Base-by-base conservation (phyloP, 331 rosid species). In the Quercus phellos region DNA sequence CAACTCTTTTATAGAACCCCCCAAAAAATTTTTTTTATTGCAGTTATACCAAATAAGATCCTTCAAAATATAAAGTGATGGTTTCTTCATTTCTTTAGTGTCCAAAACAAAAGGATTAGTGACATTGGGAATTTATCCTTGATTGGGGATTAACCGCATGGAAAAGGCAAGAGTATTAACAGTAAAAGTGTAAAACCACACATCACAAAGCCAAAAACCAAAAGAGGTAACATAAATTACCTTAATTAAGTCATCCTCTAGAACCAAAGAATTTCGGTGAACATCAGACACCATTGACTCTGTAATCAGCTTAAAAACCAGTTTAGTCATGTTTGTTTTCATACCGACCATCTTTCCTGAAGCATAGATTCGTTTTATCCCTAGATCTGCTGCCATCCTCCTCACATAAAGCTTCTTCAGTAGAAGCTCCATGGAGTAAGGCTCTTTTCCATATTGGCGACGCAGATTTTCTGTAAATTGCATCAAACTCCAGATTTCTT, bases 331-430 rank as follows among this genome's bases (percentile, higher is more conserved):
- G 72, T 89, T 88, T 74, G 98, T 86, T 90, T 91, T 84, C 99
- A 94, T 89, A 51, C 68, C 75, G 74, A 94, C 88, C 18, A 29
- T 82, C 88, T 90, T 94, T 79, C 99, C 96, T 13, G 86, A 76
- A 74, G 94, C 81, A 83, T 85, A 92, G 51, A 94, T 88, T 74
- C 86, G 85, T 59, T 77, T 76, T 81, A 94, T 85, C 70, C 99
- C 98, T 22, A 94, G 81, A 86, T 94, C 99, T n/a, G 97, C 99
- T 1, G 99, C 93, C 99, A 94, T 94, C 89, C 98, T 92, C 79
- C 89, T 86, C 82, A 92, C 89, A 58, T 94, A 94, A 58, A 94
- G 96, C 85, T 90, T 92, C 86, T 89, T 86, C 75, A 92, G 77
- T n/a, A 94, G 80, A 80, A 90, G 75, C 90, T 88, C 98, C 99